These are phyloP conservation scores for Trichosanthes truncata DNA, from an alignment of 306 rosid species.

Conservation along the genomic window DNA sequence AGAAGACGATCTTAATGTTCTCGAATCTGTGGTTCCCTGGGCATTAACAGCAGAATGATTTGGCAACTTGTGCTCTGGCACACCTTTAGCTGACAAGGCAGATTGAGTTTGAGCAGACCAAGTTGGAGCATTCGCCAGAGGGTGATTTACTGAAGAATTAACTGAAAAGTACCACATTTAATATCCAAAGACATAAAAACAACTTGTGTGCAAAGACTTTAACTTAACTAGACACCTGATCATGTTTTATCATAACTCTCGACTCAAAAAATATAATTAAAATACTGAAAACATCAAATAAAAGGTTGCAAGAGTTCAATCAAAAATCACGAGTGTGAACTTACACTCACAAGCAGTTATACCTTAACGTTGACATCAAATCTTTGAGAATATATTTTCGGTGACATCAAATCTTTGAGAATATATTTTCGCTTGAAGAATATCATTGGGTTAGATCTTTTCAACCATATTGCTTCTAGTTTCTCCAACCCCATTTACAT, in stretches of 20 bases:
- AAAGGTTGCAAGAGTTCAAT: not conserved
- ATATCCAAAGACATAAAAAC: not conserved
- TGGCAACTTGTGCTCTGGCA: conserved; percentile 54
- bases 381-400: not conserved
- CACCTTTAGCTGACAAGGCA: conserved; percentile 38
- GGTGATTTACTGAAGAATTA: conserved; percentile 37
- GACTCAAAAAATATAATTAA: not conserved
- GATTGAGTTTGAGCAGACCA: conserved; percentile 76
- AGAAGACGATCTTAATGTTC: conserved; percentile 30
- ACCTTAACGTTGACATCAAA: not conserved
- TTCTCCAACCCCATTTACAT: not conserved
- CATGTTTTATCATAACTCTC: not conserved
- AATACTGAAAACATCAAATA: not conserved
- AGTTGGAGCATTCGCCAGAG: conserved; percentile 46
- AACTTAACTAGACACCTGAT: not conserved
- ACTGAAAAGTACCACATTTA: conserved; percentile 24
- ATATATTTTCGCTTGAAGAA: not conserved
- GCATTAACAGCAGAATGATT: conserved; percentile 41
- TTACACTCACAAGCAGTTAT: not conserved
- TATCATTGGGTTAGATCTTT: not conserved
- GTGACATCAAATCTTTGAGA: not conserved
- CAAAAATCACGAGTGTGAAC: not conserved
- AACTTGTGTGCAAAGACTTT: not conserved
- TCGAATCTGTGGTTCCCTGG: conserved; percentile 38
- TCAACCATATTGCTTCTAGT: not conserved